Evolutionary conservation across 176 grass and related monocot genomes (phyloP).

Genomic region (Panicum miliaceum): DNA sequence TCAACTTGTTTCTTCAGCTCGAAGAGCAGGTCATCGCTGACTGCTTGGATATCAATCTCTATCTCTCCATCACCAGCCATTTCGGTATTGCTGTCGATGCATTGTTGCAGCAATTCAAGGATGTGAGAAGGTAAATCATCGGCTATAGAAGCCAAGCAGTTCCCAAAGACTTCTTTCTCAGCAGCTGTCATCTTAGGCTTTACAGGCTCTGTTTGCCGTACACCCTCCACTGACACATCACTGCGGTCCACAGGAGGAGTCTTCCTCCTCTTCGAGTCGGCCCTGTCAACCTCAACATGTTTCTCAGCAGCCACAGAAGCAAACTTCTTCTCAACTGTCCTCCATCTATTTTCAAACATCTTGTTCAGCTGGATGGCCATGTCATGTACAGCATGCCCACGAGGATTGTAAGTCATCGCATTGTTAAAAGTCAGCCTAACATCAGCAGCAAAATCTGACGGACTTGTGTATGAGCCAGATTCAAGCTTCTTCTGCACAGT

Average conservation of each 20-base stretch:
- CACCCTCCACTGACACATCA: conserved; percentile 40
- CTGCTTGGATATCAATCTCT: conserved; percentile 83
- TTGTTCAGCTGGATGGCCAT: conserved; percentile 83
- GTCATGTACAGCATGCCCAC: conserved; percentile 73
- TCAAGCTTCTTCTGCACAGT: conserved; percentile 63
- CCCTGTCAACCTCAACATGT: conserved; percentile 49
- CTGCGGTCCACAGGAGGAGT: conserved; percentile 51
- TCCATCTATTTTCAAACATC: conserved; percentile 89
- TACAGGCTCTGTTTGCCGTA: conserved; percentile 39
- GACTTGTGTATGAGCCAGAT: conserved; percentile 68
- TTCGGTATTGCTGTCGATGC: conserved; percentile 51
- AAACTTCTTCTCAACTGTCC: conserved; percentile 80
- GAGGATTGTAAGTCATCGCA: conserved; percentile 84
- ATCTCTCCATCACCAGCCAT: conserved; percentile 68
- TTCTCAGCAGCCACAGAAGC: conserved; percentile 26
- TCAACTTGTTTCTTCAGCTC: conserved; percentile 79
- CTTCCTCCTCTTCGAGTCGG: conserved; percentile 70
- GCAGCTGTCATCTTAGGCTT: conserved; percentile 68
- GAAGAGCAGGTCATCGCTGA: conserved; percentile 66
- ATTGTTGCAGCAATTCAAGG: conserved; percentile 68
- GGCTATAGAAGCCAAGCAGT: conserved; percentile 46
- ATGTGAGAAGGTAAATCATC: conserved; percentile 67
- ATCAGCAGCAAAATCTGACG: conserved; percentile 78
- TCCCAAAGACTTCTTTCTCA: conserved; percentile 66
- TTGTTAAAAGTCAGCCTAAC: conserved; percentile 91